Conservation (phyloP, 768 basidiomycete genomes). For the Sistotremastrum suecicum region DNA sequence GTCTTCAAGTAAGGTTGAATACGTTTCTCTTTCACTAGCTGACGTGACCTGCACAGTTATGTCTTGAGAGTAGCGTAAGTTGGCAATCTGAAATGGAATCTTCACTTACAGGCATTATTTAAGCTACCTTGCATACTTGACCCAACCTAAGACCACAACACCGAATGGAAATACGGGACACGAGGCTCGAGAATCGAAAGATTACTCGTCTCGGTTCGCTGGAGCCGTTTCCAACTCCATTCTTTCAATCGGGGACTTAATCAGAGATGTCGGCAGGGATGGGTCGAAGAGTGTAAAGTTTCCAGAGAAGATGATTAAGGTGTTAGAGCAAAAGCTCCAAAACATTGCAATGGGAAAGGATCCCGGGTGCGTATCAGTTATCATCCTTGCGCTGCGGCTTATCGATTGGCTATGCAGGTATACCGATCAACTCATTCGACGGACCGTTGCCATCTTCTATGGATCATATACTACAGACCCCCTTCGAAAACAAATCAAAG, state of each 20-base stretch:
- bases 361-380: slow-evolving; percentile 45
- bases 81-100: not conserved
- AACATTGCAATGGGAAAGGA: slow-evolving; percentile 91
- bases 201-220: slow-evolving; percentile 54
- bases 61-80: slow-evolving; percentile 74
- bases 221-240: slow-evolving; percentile 43
- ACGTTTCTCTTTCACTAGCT: slow-evolving; percentile 4
- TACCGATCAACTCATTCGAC: slow-evolving; percentile 77
- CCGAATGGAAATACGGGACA: not conserved
- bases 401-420: slow-evolving; percentile 36
- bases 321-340: slow-evolving; percentile 79
- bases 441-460: slow-evolving; percentile 88
- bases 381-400: not conserved
- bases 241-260: slow-evolving; percentile 58
- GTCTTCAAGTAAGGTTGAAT: slow-evolving; percentile 57
- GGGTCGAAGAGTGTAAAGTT: slow-evolving; percentile 81
- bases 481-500: slow-evolving; percentile 85
- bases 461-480: slow-evolving; percentile 74
- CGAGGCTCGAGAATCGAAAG: slow-evolving; percentile 30
- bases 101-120: not conserved
- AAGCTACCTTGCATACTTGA: slow-evolving; percentile 62
- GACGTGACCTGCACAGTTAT: slow-evolving; percentile 36
- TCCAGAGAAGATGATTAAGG: slow-evolving; percentile 87
- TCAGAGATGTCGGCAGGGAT: slow-evolving; percentile 56
- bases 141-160: slow-evolving; percentile 38